Conservation (phyloP, 2,329 filamentous ascomycete species). For the Dichotomopilus funicola region DNA sequence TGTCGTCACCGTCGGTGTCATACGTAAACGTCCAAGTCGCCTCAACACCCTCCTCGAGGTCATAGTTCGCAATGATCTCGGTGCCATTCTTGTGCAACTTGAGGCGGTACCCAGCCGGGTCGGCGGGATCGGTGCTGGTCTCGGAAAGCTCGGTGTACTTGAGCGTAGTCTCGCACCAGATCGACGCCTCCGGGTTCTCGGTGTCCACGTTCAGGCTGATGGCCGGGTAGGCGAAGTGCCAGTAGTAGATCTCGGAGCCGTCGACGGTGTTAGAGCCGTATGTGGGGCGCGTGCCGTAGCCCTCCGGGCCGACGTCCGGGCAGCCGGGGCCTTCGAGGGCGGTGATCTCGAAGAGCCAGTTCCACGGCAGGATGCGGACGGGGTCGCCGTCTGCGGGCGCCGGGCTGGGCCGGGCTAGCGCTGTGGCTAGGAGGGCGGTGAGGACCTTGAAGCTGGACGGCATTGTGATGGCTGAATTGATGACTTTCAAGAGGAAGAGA, state of each 20-base stretch:
- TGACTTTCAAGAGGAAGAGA: neutral
- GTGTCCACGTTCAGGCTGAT: neutral
- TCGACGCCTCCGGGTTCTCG: neutral
- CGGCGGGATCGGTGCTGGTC: neutral
- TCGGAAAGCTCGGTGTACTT: conserved; percentile 2
- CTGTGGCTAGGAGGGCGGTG: neutral
- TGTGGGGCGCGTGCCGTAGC: neutral
- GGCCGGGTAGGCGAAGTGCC: conserved; percentile 10
- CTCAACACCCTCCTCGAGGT: conserved; percentile 7
- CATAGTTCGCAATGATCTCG: neutral
- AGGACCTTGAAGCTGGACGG: neutral
- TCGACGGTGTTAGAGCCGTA: conserved; percentile 12
- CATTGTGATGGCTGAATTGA: neutral
- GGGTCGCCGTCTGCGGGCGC: neutral
- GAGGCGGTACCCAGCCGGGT: conserved; percentile 1
- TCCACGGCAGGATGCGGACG: conserved; percentile 5
- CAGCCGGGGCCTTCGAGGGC: conserved; percentile 5
- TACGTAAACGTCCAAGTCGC: conserved; percentile 3
- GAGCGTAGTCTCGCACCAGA: conserved; percentile 13
- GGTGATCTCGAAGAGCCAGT: conserved; percentile 5
- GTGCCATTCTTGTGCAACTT: conserved; percentile 12
- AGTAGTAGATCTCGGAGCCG: conserved; percentile 15
- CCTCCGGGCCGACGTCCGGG: neutral
- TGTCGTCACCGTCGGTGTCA: neutral
- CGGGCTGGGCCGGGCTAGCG: neutral